phyloP scores from a whole-genome alignment of 2,329 filamentous ascomycete species.

The Aureobasidium leucospermi region DNA sequence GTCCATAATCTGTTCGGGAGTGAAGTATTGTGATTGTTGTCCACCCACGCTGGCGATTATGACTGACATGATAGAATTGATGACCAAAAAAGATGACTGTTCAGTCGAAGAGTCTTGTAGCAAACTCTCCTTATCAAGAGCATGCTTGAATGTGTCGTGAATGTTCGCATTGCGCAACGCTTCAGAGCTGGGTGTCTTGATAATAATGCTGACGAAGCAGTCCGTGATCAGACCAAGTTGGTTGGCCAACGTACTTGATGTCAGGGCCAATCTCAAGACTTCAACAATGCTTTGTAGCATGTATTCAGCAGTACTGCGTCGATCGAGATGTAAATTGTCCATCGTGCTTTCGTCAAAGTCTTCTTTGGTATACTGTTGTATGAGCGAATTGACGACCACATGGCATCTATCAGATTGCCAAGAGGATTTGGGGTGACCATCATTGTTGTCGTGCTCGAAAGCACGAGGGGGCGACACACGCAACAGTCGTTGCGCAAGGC shows the following conservation, averaged over 20 bases:
- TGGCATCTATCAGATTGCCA: background rate
- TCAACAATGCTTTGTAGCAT: background rate
- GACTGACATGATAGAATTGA: constrained; percentile 20
- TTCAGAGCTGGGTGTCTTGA: background rate
- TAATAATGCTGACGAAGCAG: constrained; percentile 2
- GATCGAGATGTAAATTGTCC: background rate
- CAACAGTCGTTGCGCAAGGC: constrained; percentile 12
- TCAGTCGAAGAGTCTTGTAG: background rate
- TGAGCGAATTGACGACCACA: constrained; percentile 1
- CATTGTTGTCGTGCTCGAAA: constrained; percentile 10
- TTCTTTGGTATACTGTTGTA: background rate
- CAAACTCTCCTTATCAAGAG: background rate
- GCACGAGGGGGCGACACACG: constrained; percentile 23
- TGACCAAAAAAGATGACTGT: constrained; percentile 18
- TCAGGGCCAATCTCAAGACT: background rate
- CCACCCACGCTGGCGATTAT: constrained; percentile 8
- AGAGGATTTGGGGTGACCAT: background rate
- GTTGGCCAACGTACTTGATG: background rate
- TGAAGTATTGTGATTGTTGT: constrained; percentile 8
- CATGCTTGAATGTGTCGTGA: background rate
- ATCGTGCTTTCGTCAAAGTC: background rate
- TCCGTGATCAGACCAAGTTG: constrained; percentile 6
- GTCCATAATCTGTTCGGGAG: constrained; percentile 45
- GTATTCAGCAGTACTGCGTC: background rate
- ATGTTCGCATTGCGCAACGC: background rate